Base-by-base conservation (phyloP, 225 moss, liverwort and hornwort species). In the Physcomitrium patens region DNA sequence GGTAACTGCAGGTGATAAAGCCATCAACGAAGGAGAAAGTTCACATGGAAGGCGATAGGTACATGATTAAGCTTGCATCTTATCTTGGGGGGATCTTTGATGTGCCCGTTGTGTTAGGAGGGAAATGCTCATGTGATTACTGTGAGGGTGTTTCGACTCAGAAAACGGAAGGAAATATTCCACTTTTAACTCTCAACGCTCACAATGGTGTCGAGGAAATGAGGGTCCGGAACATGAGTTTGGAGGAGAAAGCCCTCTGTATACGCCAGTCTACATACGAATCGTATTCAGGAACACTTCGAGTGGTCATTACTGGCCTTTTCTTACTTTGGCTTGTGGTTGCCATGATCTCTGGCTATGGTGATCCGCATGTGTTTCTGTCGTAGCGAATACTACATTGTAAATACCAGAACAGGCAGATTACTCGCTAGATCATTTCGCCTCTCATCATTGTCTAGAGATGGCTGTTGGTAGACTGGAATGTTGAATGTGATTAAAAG, bases 311-410 rank as follows among this genome's bases (percentile, higher is more conserved):
- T 27, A 62, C 81, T 49, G 86, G 85, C 69, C 84, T 96, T 64
- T 86, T 96, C 75, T 80, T 96, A 82, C 86, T 96, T 76, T 94
- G 92, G 96, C 56, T 90, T 79, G 68, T 94, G 55, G 80, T 94
- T 77, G 86, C 92, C 28, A 77, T 92, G 82, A 84, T 88, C 70
- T 86, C 92, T 59, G 89, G 86, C 62, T 78, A 53, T 63, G 68
- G 81, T 60, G 84, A 84, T 73, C 71, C 83, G 58, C 65, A 82
- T 46, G 41, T 79, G 79, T 81, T 80, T 58, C 91, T 91, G 18
- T 88, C 91, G 7, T 95, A 88, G 77, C 51, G 17, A 48, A 74
- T 49, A 75, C 27, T 54, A 41, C 5, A 46, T 15, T 75, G 75
- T 69, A 54, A 45, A 63, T 76, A 68, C 68, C 22, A 68, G 60